Conservation (phyloP, 1,284 basidiomycete species). For the Boletellus dicymbophilus region DNA sequence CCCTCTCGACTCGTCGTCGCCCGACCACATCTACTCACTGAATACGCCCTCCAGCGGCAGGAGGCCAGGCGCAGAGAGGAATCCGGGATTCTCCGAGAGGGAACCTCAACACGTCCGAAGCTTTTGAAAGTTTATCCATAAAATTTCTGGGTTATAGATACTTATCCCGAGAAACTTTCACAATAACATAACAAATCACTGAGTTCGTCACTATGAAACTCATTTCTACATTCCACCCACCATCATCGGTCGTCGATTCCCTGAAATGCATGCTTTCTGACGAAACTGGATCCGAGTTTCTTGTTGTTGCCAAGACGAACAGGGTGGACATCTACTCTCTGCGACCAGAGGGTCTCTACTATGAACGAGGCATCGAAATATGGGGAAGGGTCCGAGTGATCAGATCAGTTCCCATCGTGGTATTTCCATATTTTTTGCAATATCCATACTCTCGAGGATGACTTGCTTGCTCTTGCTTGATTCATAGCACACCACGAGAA, state of each 20-base stretch:
- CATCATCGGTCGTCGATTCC: slow-evolving; percentile 65
- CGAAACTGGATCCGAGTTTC: slow-evolving; percentile 51
- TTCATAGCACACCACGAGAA: slow-evolving; percentile 44
- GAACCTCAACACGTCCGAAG: too few relatives aligned
- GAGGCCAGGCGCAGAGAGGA: too few relatives aligned
- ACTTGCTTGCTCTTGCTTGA: slow-evolving; percentile 1
- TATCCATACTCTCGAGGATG: slow-evolving; percentile 7
- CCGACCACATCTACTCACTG: too few relatives aligned
- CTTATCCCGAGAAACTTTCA: too few relatives aligned
- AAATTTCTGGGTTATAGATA: too few relatives aligned
- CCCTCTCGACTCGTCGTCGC: too few relatives aligned
- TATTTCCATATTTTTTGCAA: slow-evolving; percentile 31
- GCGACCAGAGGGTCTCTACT: slow-evolving; percentile 53
- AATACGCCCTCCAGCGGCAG: too few relatives aligned
- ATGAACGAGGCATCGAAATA: slow-evolving; percentile 58
- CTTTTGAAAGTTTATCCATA: too few relatives aligned
- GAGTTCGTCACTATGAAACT: slow-evolving; percentile 64
- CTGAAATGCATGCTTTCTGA: slow-evolving; percentile 58
- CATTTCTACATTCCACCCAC: slow-evolving; percentile 65
- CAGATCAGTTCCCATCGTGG: slow-evolving; percentile 52
- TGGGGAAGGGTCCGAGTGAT: slow-evolving; percentile 66
- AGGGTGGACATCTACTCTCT: slow-evolving; percentile 67
- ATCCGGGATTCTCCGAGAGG: too few relatives aligned
- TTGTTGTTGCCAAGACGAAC: slow-evolving; percentile 67
- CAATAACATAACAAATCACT: too few relatives aligned